These are phyloP conservation scores for Globisporangium megalacanthum DNA, from an alignment of 352 stramenopile genomes.

Conservation along the genomic window DNA sequence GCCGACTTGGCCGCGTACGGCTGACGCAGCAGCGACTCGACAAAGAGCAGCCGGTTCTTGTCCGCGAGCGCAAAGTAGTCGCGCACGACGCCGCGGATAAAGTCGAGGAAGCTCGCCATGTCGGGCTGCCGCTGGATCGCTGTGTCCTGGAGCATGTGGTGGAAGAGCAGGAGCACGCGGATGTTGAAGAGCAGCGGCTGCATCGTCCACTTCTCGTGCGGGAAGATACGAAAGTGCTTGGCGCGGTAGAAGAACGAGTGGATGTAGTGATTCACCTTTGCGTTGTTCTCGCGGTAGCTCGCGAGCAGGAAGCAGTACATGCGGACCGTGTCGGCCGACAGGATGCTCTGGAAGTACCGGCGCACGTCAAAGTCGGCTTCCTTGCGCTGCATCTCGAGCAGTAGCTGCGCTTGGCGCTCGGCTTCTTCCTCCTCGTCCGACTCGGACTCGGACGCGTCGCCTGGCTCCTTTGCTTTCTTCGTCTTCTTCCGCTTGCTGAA, in stretches of 20 bases:
- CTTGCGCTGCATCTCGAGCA: constrained; percentile 84
- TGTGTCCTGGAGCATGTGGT: constrained; percentile 81
- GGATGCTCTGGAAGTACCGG: constrained; percentile 75
- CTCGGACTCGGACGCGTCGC: constrained; percentile 37
- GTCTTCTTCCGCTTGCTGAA: constrained; percentile 24
- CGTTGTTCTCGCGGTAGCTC: constrained; percentile 67
- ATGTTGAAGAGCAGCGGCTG: constrained; percentile 87
- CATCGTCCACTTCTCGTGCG: constrained; percentile 74
- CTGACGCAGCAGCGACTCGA: constrained; percentile 68
- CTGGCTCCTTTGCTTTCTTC: constrained; percentile 42
- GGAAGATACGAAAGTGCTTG: constrained; percentile 74
- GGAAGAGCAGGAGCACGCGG: constrained; percentile 71
- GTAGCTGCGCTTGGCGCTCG: constrained; percentile 54
- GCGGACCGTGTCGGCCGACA: constrained; percentile 74
- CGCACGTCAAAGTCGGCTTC: constrained; percentile 83
- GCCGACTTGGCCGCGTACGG: constrained; percentile 63
- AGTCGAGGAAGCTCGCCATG: constrained; percentile 70
- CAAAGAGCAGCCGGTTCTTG: constrained; percentile 78
- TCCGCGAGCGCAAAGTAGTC: constrained; percentile 77
- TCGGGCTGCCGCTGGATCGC: constrained; percentile 51
- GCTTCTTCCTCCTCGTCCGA: constrained; percentile 74
- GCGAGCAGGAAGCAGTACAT: constrained; percentile 79
- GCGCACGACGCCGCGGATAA: constrained; percentile 68
- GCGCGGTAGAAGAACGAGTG: constrained; percentile 85
- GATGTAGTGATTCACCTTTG: constrained; percentile 87